Base-by-base conservation (phyloP, 257 asterid genomes). In the Fraxinus pennsylvanica region DNA sequence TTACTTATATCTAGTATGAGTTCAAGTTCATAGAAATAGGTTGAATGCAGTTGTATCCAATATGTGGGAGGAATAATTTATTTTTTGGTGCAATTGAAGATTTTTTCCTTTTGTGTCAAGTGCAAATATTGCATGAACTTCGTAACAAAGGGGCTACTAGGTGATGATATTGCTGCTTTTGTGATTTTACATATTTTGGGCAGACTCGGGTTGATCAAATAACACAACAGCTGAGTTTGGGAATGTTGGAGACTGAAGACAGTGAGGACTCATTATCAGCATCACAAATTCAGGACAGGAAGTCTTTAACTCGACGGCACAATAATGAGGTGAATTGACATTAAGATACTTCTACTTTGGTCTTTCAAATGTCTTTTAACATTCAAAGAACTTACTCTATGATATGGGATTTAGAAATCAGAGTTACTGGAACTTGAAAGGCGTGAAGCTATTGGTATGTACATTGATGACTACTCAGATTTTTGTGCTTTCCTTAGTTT, bases 201-300 rank as follows among this genome's bases (percentile, higher is more conserved):
- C 98, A 95, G 99, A 86, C 92, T 83, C 94, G 98, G 78, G 87
- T 90, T 69, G 89, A 87, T 79, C 99, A 95, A 90, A 92, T 95
- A 78, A 86, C 92, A 6, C 90, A 92, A 77, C 91, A 83, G 82
- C 91, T 91, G 72, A 83, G 90, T 77, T 76, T 82, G 50, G 15
- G 50, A 3, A 41, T 41, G 50, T 10, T 41, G 89, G 94, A 84
- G 79, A 84, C 83, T 61, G 86, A 87, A 15, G 3, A 41, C 50
- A 10, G 50, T 41, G 50, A 41, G 79, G 89, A 76, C 74, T 67
- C 79, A 8, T 77, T 83, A 68, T 74, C 87, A 33, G 75, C 83
- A 25, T 81, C 86, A 72, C 90, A 82, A 79, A 76, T 63, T 80
- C 78, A 65, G 65, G 75, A 81, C 77, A 75, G 65, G 84, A 82